Conservation (phyloP, 225 moss, liverwort and hornwort genomes). For the Antitrichia curtipendula region DNA sequence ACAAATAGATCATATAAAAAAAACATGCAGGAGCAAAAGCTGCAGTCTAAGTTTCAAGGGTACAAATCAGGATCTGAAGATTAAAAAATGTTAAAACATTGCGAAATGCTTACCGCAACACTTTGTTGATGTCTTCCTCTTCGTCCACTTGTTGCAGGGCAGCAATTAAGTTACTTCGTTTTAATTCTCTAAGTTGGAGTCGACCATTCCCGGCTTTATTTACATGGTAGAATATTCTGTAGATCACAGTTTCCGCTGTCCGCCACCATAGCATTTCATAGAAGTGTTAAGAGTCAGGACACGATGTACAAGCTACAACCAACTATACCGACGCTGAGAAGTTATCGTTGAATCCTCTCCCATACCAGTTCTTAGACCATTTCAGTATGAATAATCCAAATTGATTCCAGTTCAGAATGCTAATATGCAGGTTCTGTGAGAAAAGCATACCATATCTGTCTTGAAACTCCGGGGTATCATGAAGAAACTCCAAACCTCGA, state of each 20-base stretch:
- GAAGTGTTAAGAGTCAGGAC: neutral
- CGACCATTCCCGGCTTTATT: constrained; percentile 96
- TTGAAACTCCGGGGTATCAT: constrained; percentile 98
- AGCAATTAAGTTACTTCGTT: constrained; percentile 88
- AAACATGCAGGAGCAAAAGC: neutral
- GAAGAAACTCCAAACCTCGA: constrained; percentile 97
- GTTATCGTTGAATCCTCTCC: neutral
- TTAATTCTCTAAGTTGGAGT: constrained; percentile 93
- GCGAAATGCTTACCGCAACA: constrained; percentile 56
- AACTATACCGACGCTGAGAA: neutral
- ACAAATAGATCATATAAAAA: neutral
- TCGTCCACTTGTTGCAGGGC: constrained; percentile 99
- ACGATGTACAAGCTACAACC: neutral
- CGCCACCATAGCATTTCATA: constrained; percentile 9
- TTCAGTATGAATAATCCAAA: neutral
- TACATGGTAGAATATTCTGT: constrained; percentile 99
- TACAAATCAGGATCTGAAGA: neutral
- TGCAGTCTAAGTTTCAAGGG: neutral
- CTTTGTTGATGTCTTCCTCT: constrained; percentile 99
- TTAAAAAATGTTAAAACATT: neutral
- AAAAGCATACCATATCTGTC: constrained; percentile 84
- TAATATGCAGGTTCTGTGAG: neutral
- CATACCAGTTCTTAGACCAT: neutral
- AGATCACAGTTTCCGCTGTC: constrained; percentile 97
- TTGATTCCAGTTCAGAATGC: neutral